Conservation (phyloP, 1,284 basidiomycete species). For the Leccinum huronense region DNA sequence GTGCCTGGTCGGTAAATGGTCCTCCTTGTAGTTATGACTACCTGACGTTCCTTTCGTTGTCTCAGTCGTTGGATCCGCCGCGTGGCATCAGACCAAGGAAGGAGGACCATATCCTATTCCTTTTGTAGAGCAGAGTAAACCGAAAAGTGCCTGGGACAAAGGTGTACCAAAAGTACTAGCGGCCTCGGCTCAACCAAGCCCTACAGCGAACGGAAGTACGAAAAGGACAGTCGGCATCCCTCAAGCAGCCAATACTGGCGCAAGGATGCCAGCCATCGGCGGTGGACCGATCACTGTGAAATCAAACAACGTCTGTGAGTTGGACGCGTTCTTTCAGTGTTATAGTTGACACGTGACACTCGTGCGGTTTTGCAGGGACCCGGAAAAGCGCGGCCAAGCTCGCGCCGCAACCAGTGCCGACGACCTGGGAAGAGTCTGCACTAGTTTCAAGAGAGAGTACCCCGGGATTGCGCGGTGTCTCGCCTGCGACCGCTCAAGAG, state of each 20-base stretch:
- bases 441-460: slow-evolving; percentile 22
- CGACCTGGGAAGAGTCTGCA: slow-evolving; percentile 27
- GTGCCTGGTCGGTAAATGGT: slow-evolving; percentile 33
- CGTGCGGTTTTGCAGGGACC: slow-evolving; percentile 14
- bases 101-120: neutral
- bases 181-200: slow-evolving; percentile 14
- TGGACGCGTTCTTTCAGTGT: neutral
- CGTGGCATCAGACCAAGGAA: slow-evolving; percentile 35
- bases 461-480: slow-evolving; percentile 11
- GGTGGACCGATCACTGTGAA: slow-evolving; percentile 30
- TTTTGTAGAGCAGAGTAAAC: slow-evolving; percentile 7
- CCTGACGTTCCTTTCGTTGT: slow-evolving; percentile 5
- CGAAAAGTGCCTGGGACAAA: slow-evolving; percentile 21
- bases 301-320: slow-evolving; percentile 32
- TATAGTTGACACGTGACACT: neutral
- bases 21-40: neutral
- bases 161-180: slow-evolving; percentile 19
- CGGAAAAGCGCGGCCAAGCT: slow-evolving; percentile 8
- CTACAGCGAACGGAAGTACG: slow-evolving; percentile 25
- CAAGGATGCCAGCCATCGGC: slow-evolving; percentile 27
- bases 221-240: slow-evolving; percentile 16
- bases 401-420: slow-evolving; percentile 1
- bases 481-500: slow-evolving; percentile 13
- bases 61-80: slow-evolving; percentile 42
- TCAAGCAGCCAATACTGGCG: slow-evolving; percentile 9